Conservation (phyloP, 179 eudicot species). For the Vitellaria paradoxa region DNA sequence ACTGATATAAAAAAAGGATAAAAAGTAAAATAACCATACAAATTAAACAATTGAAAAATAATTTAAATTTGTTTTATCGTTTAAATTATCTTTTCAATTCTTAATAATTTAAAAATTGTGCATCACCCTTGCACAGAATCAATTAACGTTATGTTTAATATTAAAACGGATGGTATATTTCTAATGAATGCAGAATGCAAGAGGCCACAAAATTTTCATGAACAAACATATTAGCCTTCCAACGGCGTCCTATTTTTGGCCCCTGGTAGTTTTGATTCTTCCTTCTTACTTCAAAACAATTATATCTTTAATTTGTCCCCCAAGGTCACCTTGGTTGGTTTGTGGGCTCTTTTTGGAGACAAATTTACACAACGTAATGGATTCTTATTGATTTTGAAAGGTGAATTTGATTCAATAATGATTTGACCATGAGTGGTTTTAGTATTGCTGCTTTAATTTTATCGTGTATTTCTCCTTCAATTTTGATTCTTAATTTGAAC, state of each 20-base stretch:
- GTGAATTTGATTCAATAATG: not conserved
- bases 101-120: too few species aligned
- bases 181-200: too few species aligned
- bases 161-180: too few species aligned
- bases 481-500: constrained; percentile 2
- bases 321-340: not conserved
- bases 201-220: not conserved
- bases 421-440: not conserved
- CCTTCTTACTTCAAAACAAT: not conserved
- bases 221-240: not conserved
- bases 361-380: not conserved
- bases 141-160: too few species aligned
- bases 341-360: not conserved
- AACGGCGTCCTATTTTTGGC: not conserved
- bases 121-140: too few species aligned
- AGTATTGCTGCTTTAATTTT: not conserved
- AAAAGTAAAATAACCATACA: too few species aligned
- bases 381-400: not conserved
- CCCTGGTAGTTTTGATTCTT: not conserved
- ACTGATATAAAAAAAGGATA: too few species aligned
- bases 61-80: too few species aligned
- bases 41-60: too few species aligned
- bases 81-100: too few species aligned
- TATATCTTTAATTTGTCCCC: not conserved
- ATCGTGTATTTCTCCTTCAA: not conserved